A percentile compares a stretch with the other conserved stretches of the same genome.
Evolutionary conservation across 2,329 filamentous ascomycete genomes (phyloP).

Genomic region (Sordariomycetes sp.): DNA sequence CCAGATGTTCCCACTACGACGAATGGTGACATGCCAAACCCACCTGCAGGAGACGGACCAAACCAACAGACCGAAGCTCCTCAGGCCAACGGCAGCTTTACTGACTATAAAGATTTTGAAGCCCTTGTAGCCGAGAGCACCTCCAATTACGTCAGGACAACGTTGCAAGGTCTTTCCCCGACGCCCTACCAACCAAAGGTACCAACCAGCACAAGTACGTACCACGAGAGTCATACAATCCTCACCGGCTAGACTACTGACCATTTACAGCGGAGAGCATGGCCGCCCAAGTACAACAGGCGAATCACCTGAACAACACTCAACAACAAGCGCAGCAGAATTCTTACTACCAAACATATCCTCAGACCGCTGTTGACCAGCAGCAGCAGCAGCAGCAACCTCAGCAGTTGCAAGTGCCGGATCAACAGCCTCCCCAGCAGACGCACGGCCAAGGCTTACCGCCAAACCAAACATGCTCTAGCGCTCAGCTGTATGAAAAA

Average conservation of each 20-base stretch:
- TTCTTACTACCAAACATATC: conserved; percentile 21
- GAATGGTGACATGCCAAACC: no score
- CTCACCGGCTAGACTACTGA: conserved; percentile 1
- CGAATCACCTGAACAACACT: conserved; percentile 16
- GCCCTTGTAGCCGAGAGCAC: conserved; percentile 34
- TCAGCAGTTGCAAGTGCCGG: conserved; percentile 11
- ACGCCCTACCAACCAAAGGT: conserved; percentile 32
- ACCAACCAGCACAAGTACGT: conserved; percentile 26
- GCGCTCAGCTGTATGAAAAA: conserved; percentile 46
- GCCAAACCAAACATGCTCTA: conserved; percentile 47
- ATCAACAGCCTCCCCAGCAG: conserved; percentile 17
- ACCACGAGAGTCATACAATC: conserved; percentile 4
- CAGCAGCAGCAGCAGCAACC: conserved; percentile 12
- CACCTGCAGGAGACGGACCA: no score
- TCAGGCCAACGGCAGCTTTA: conserved; percentile 13
- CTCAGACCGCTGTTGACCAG: conserved; percentile 24
- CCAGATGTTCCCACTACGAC: no score
- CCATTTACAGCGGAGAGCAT: conserved; percentile 17
- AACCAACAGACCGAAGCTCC: conserved; percentile 10
- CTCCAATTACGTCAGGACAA: conserved; percentile 33
- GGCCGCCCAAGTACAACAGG: conserved; percentile 23
- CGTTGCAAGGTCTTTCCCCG: conserved; percentile 30
- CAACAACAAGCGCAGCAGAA: conserved; percentile 27
- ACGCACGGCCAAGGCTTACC: conserved; percentile 32
- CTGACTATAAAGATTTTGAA: conserved; percentile 32